Evolutionary conservation across 495 filamentous ascomycete genomes (phyloP).

Genomic region (Amorphotheca resinae): DNA sequence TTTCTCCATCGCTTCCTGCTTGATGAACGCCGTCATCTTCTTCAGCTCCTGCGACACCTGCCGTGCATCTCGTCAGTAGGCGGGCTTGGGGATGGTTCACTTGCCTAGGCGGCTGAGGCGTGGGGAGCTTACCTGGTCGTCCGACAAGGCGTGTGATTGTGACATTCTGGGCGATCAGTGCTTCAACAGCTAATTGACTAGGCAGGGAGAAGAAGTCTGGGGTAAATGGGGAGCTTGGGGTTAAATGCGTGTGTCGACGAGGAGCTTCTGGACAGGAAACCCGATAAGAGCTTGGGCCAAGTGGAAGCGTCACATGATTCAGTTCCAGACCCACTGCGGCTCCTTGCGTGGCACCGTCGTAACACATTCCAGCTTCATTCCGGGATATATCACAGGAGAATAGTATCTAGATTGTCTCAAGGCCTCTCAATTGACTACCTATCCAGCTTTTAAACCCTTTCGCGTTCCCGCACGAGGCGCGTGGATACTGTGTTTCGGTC

Average conservation of each 20-base stretch:
- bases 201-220: background rate
- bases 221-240: conserved; percentile 4
- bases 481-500: too few species aligned
- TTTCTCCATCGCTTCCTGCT: conserved; percentile 94
- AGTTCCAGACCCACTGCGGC: too few species aligned
- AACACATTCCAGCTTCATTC: too few species aligned
- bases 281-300: conserved; percentile 9
- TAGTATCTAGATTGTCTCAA: too few species aligned
- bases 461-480: too few species aligned
- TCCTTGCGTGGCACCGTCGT: too few species aligned
- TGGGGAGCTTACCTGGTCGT: conserved; percentile 64
- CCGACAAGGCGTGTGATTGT: conserved; percentile 82
- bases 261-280: conserved; percentile 6
- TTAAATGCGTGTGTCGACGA: conserved; percentile 1
- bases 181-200: background rate
- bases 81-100: too few species aligned
- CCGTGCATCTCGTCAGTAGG: background rate
- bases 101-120: background rate
- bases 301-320: background rate
- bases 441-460: too few species aligned
- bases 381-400: too few species aligned
- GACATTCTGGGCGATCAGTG: conserved; percentile 48
- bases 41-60: conserved; percentile 90
- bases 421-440: too few species aligned
- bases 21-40: conserved; percentile 99